Percentiles rank a stretch among this genome's conserved stretches.
Evolutionary conservation across 73 alveolate species (phyloP).

Genomic region (Durusdinium trenchii): DNA sequence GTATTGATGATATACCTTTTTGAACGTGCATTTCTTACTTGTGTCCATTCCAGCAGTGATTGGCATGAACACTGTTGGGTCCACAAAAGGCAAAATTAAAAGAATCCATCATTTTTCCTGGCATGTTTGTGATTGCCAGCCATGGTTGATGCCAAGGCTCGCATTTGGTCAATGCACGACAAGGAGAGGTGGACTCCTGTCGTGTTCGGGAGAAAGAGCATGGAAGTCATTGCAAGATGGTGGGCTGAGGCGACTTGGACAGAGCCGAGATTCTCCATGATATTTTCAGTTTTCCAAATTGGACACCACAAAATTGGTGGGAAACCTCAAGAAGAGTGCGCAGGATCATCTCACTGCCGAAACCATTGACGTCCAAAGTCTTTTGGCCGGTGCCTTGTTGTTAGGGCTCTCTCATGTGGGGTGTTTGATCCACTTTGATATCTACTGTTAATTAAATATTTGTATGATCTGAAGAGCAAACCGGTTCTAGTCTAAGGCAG

Average conservation of each 20-base stretch:
- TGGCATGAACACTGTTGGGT: no score
- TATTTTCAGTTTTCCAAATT: not conserved
- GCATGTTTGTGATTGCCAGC: not conserved
- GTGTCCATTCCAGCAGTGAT: constrained; percentile 3
- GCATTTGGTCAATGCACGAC: constrained; percentile 78
- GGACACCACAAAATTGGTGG: not conserved
- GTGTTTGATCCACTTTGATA: no score
- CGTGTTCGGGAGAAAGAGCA: no score
- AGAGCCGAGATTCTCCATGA: no score
- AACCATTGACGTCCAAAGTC: constrained; percentile 72
- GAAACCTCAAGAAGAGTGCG: not conserved
- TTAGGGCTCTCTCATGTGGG: no score
- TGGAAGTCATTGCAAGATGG: no score
- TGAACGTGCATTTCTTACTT: not conserved
- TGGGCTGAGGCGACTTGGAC: no score
- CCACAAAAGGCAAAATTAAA: no score
- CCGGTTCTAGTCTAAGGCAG: no score
- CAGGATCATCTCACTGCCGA: constrained; percentile 63
- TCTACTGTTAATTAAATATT: no score
- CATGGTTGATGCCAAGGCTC: constrained; percentile 11
- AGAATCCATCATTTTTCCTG: not conserved
- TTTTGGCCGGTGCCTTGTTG: constrained; percentile 18
- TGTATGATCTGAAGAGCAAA: no score
- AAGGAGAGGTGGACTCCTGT: constrained; percentile 6
- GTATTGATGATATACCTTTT: not conserved